These are phyloP conservation scores for Lachnellula suecica DNA, from an alignment of 2,329 filamentous ascomycete genomes.

Conservation along the genomic window DNA sequence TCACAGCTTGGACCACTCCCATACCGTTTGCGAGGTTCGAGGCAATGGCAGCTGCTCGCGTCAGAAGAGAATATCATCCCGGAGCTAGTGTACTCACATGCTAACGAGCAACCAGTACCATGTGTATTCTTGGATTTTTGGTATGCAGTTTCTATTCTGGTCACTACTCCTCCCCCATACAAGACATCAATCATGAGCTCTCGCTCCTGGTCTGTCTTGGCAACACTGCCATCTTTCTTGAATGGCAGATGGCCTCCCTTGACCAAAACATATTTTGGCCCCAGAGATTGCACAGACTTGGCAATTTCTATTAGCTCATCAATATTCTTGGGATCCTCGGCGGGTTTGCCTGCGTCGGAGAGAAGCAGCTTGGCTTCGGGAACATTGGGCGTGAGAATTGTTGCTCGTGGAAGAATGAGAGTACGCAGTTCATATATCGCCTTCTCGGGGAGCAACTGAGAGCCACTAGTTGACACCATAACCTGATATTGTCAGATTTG, in stretches of 20 bases:
- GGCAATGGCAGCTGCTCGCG: constrained; percentile 62
- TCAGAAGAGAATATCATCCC: constrained; percentile 5
- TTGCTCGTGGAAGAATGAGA: constrained; percentile 63
- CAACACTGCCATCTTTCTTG: constrained; percentile 58
- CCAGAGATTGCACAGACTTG: constrained; percentile 62
- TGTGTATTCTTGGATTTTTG: constrained; percentile 80
- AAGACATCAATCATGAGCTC: constrained; percentile 76
- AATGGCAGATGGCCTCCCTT: constrained; percentile 93
- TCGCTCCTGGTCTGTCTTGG: constrained; percentile 57
- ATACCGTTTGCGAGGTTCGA: constrained; percentile 66
- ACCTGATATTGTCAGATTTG: constrained; percentile 58
- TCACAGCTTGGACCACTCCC: constrained; percentile 59
- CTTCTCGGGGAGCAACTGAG: constrained; percentile 62
- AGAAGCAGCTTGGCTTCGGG: constrained; percentile 71
- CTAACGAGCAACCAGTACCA: constrained; percentile 91
- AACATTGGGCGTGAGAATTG: constrained; percentile 73
- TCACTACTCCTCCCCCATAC: constrained; percentile 57
- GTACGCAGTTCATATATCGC: constrained; percentile 62
- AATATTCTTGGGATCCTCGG: constrained; percentile 50
- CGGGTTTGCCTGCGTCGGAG: constrained; percentile 44
- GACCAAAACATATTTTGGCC: constrained; percentile 77
- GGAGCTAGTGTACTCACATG: constrained; percentile 57
- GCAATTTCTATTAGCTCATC: constrained; percentile 70
- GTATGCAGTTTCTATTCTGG: constrained; percentile 69
- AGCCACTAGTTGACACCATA: constrained; percentile 85